Conservation (phyloP, 192 early-diverging fungal genomes). For the Podila clonocystis region DNA sequence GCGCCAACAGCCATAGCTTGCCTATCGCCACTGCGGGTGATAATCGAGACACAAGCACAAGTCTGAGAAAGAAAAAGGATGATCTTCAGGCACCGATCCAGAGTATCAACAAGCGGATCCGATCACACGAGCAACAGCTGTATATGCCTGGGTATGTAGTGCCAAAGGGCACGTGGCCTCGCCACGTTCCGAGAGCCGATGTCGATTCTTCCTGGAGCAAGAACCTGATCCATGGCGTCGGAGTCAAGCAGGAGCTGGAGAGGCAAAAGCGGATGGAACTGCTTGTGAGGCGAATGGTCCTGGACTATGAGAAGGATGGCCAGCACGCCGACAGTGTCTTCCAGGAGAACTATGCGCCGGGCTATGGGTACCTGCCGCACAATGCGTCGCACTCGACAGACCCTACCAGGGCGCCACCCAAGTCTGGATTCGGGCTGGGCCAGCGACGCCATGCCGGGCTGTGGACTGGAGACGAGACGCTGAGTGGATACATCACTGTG, state of each 20-base stretch:
- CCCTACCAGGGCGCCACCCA: neutral
- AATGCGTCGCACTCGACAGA: conserved; percentile 28
- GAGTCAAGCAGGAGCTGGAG: too few relatives aligned
- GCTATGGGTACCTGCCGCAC: conserved; percentile 35
- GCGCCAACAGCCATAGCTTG: conserved; percentile 14
- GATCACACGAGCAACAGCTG: conserved; percentile 16
- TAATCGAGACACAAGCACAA: neutral
- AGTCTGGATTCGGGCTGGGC: conserved; percentile 29
- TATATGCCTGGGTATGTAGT: conserved; percentile 1
- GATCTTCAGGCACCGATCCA: neutral
- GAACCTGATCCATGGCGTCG: too few relatives aligned
- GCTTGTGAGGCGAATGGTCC: too few relatives aligned
- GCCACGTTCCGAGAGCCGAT: too few relatives aligned
- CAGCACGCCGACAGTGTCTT: neutral
- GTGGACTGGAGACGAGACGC: conserved; percentile 13
- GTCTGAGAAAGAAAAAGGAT: neutral
- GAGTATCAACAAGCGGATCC: conserved; percentile 27
- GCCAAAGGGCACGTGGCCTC: too few relatives aligned
- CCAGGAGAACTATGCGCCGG: conserved; percentile 26
- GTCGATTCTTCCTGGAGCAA: too few relatives aligned
- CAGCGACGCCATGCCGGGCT: conserved; percentile 33
- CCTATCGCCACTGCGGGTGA: neutral
- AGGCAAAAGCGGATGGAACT: too few relatives aligned
- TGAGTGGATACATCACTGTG: conserved; percentile 38
- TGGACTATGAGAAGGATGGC: neutral